Base-by-base conservation (phyloP, 805 yeast genomes). In the Candida pseudofarinosa region DNA sequence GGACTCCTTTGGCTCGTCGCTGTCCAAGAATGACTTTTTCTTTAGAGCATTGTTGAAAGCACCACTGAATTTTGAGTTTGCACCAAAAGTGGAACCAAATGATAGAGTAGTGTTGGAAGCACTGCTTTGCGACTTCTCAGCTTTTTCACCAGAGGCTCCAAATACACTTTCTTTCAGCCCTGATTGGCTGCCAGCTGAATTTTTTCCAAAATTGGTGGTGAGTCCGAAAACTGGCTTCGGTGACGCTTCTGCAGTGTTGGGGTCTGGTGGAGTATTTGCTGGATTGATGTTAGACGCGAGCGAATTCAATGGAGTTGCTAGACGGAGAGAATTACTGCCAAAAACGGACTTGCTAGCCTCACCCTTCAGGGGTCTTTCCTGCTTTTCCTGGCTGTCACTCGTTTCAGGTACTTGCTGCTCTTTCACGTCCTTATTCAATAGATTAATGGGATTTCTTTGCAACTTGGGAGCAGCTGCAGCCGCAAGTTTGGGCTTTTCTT, bases 21-120 rank as follows among this genome's bases (percentile, higher is more conserved):
- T 49, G 41, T 81, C 85, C 51, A 83, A 77, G 39, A 83, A 76
- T 3, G 87, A 78, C 56, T 79, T 73, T 52, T 76, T 77, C 31
- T 60, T 64, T 31, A 76, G 48, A 1, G 83, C 73, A 8, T 63
- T 60, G 49, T 77, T 74, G 54, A 81, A 80, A 1, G 85, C 85
- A 52, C 76, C 76, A 2, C 73, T 68, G 48, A 76, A 77, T 35
- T 63, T 64, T 13, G 79, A 63, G 28, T 65, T 62, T 3, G 77
- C 59, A 1, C 81, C 81, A 59, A 77, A 77, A 0, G 70, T 37
- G 33, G 45, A 41, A 12, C 47, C 42, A 33, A 30, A 58, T 44
- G 40, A 42, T 35, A 37, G 47, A 16, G 36, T 50, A 23, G 49
- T 20, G 6, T 48, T 41, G 8, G 46, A 31, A 10, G 38, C 20